Evolutionary conservation across 2,329 filamentous ascomycete species (phyloP), one percentile per base, ranked within the genome.

Genomic region (Fonsecaea multimorphosa): DNA sequence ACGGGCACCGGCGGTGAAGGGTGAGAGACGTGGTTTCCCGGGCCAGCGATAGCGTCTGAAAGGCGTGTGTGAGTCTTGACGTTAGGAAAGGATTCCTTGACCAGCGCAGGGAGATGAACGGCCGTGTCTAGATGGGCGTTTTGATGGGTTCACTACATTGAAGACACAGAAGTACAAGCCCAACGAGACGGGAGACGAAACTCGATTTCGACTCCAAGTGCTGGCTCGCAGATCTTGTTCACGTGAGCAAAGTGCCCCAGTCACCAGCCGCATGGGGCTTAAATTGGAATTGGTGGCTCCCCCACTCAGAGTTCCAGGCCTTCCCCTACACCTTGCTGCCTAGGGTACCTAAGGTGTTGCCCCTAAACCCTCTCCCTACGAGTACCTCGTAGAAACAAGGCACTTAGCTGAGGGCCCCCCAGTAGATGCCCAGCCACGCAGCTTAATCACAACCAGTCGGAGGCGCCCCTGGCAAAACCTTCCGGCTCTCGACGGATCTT

Each of bases 71-170:
- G 31, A 32, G n/a, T n/a, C 44, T 19, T 60, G 54, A 58, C 22
- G 49, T 59, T 56, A 16, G 34, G 14, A 22, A 44, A 57, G 12
- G 11, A 38, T 22, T 24, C 14, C 27, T 31, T 56, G 19, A 24
- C 22, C 22, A 40, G 63, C 56, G 63, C 63, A 44, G 16, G 55
- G n/a, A 38, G 40, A 58, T 58, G 49, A 49, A 61, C 40, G 22
- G 55, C 38, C 46, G 22, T 22, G 9, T 52, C 22, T 63, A 40
- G 36, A 57, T 62, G 61, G 52, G 32, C 31, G 51, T 55, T 55
- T 60, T 51, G 65, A 64, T 67, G 65, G 58, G n/a, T 46, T 61
- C 54, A 61, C 29, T 55, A 63, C 64, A 60, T 56, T 46, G 36
- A 36, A 3, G 27, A 54, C 16, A 57, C 19, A 64, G 46, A 56